Conservation (phyloP, 129 eudicot genomes). For the Apium graveolens region DNA sequence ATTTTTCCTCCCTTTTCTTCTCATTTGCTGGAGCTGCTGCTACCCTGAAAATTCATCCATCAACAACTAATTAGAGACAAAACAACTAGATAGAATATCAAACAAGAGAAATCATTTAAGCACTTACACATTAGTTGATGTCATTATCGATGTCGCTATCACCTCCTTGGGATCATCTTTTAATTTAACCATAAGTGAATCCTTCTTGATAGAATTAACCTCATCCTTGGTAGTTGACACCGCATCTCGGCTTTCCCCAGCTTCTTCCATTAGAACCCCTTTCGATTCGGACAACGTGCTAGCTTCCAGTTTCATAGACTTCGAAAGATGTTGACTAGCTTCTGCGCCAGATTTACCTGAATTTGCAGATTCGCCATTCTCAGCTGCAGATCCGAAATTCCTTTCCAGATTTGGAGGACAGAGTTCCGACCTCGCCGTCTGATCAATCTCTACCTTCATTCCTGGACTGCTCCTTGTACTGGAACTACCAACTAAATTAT, state of each 20-base stretch:
- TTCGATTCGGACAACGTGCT: constrained; percentile 20
- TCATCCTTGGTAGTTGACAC: constrained; percentile 34
- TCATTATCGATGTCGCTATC: constrained; percentile 35
- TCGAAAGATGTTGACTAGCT: not conserved
- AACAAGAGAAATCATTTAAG: constrained; percentile 12
- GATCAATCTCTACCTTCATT: constrained; percentile 50
- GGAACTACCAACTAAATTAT: constrained; percentile 24
- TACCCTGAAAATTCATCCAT: constrained; percentile 31
- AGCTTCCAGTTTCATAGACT: constrained; percentile 13
- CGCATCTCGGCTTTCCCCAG: constrained; percentile 30
- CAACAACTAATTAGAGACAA: not conserved
- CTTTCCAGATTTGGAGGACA: constrained; percentile 52
- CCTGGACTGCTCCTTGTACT: constrained; percentile 40
- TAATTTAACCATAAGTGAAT: constrained; percentile 29
- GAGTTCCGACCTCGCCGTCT: constrained; percentile 44
- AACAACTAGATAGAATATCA: constrained; percentile 13
- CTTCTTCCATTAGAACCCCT: constrained; percentile 28
- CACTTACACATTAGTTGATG: constrained; percentile 47
- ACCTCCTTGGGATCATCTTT: constrained; percentile 32
- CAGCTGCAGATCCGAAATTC: constrained; percentile 45
- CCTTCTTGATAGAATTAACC: constrained; percentile 40
- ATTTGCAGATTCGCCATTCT: constrained; percentile 43
- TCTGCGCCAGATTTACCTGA: constrained; percentile 21
- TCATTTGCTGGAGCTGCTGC: constrained; percentile 19
- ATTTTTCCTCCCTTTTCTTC: constrained; percentile 50